Conservation (phyloP, 2,329 filamentous ascomycete genomes). For the Xylariales sp. region DNA sequence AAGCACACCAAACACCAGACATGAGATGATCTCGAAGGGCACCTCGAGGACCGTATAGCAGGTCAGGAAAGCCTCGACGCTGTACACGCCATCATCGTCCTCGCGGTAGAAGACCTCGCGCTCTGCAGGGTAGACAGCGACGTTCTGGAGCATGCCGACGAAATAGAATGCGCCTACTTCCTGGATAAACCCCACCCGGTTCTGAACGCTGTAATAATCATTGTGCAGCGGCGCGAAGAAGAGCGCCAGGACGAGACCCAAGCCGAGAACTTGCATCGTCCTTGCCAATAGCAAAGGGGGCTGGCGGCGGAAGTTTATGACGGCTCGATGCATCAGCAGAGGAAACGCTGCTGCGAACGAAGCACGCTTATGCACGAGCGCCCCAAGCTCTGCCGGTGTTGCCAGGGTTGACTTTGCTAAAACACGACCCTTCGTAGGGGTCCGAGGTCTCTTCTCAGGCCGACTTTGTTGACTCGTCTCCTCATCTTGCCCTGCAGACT, state of each 20-base stretch:
- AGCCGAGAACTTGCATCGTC: slow-evolving; percentile 61
- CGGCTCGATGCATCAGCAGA: slow-evolving; percentile 61
- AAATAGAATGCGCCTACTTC: slow-evolving; percentile 69
- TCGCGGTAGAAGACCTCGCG: slow-evolving; percentile 75
- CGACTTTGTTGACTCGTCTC: not conserved
- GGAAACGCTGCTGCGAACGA: slow-evolving; percentile 60
- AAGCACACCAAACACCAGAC: slow-evolving; percentile 61
- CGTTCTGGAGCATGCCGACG: slow-evolving; percentile 75
- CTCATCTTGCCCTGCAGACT: not conserved
- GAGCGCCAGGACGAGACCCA: slow-evolving; percentile 58
- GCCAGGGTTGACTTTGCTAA: slow-evolving; percentile 45
- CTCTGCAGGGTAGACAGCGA: slow-evolving; percentile 68
- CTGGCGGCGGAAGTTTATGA: slow-evolving; percentile 65
- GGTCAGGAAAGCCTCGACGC: slow-evolving; percentile 64
- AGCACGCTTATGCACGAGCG: slow-evolving; percentile 58
- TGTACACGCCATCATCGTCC: slow-evolving; percentile 68
- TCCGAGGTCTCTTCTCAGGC: slow-evolving; percentile 14
- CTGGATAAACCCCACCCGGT: slow-evolving; percentile 68
- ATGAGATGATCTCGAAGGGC: slow-evolving; percentile 64
- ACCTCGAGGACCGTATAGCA: slow-evolving; percentile 67
- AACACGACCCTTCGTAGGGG: slow-evolving; percentile 33
- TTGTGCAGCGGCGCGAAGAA: slow-evolving; percentile 69
- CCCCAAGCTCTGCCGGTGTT: slow-evolving; percentile 67
- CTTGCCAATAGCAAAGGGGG: slow-evolving; percentile 60
- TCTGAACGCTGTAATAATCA: slow-evolving; percentile 67